These are phyloP conservation scores for Mediolabrus comicus DNA, from an alignment of 108 stramenopile species.

Conservation along the genomic window DNA sequence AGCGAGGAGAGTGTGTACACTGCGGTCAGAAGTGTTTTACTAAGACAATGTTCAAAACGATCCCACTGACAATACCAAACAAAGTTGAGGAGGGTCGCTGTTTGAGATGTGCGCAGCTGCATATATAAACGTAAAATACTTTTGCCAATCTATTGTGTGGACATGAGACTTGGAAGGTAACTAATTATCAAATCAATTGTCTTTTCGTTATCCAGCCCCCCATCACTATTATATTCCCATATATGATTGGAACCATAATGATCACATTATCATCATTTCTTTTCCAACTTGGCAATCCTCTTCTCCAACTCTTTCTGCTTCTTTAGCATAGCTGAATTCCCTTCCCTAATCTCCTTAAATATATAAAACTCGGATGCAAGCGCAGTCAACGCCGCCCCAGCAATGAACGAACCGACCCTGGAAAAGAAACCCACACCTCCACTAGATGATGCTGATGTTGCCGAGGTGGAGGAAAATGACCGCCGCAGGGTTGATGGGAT, in stretches of 20 bases:
- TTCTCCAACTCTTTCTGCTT: slow-evolving; percentile 77
- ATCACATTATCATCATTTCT: slow-evolving; percentile 10
- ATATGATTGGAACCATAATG: not conserved
- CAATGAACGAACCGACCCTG: slow-evolving; percentile 61
- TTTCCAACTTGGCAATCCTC: slow-evolving; percentile 66
- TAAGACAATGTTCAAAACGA: slow-evolving; percentile 12
- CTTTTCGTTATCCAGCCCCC: not conserved
- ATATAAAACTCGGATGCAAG: slow-evolving; percentile 73
- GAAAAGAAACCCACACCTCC: slow-evolving; percentile 45
- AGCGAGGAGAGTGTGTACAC: not conserved
- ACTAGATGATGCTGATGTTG: slow-evolving; percentile 5
- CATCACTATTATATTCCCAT: not conserved
- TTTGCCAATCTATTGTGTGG: too few relatives aligned
- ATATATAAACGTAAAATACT: not conserved
- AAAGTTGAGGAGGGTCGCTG: slow-evolving; percentile 8
- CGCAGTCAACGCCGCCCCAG: slow-evolving; percentile 78
- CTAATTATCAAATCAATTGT: not conserved
- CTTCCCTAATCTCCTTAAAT: slow-evolving; percentile 66
- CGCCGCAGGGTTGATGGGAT: slow-evolving; percentile 3
- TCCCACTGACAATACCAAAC: slow-evolving; percentile 6
- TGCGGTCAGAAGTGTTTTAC: slow-evolving; percentile 11
- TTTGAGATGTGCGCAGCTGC: not conserved
- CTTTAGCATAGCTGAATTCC: slow-evolving; percentile 69
- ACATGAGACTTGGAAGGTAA: not conserved
- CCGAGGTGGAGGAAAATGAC: slow-evolving; percentile 10